These are phyloP conservation scores for Talaromyces sp. DNA, from an alignment of 2,329 filamentous ascomycete species.

Conservation along the genomic window DNA sequence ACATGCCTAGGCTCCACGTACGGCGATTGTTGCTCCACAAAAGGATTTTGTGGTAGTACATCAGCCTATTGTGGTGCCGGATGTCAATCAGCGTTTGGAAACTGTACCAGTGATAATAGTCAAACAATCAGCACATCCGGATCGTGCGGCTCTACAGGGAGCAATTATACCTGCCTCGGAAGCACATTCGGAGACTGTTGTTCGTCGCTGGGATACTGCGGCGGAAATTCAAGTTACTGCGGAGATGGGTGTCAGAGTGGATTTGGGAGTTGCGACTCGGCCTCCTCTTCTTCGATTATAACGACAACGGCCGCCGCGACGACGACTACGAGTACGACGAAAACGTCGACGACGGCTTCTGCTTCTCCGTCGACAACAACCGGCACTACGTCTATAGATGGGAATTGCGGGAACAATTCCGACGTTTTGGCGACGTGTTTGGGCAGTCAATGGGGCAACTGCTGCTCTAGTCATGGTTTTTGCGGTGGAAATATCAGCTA, in stretches of 20 bases:
- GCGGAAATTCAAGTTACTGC: background rate
- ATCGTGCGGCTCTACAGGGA: background rate
- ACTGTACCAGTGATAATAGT: background rate
- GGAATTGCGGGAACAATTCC: background rate
- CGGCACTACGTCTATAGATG: background rate
- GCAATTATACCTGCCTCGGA: conserved; percentile 1
- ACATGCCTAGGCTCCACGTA: background rate
- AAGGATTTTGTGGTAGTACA: background rate
- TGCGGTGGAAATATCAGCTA: background rate
- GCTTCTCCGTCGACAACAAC: background rate
- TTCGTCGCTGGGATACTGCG: conserved; percentile 2
- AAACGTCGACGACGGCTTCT: background rate
- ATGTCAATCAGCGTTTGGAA: background rate
- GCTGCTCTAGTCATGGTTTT: background rate
- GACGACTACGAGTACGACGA: background rate
- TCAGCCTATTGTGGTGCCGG: background rate
- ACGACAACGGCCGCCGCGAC: background rate
- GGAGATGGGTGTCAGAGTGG: background rate
- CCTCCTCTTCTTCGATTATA: background rate
- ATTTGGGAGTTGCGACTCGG: background rate
- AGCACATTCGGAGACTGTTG: conserved; percentile 1
- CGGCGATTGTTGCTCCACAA: background rate
- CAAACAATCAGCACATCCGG: background rate
- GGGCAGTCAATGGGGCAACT: conserved; percentile 1
- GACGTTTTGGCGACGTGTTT: background rate